Evolutionary conservation across 192 early-diverging fungal species (phyloP).

Genomic region (Linnemannia exigua): DNA sequence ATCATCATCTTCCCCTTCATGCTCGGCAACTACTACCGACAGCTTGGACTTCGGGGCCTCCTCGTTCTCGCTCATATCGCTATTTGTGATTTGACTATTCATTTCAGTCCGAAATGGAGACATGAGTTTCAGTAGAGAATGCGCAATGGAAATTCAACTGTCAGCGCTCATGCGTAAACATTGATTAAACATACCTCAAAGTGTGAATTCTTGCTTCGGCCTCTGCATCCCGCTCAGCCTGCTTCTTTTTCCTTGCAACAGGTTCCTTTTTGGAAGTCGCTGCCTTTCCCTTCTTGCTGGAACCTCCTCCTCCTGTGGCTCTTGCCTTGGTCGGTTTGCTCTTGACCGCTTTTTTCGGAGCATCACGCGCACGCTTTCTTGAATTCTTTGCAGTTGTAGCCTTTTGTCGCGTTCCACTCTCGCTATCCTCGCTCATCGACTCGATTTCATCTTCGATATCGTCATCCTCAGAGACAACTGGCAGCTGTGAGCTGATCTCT

Average conservation of each 20-base stretch:
- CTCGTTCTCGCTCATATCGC: slow-evolving; percentile 47
- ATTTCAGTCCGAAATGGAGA: too few species aligned
- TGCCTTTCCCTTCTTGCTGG: background rate
- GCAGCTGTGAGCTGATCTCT: slow-evolving; percentile 71
- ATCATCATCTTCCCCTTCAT: background rate
- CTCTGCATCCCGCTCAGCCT: background rate
- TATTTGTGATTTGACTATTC: slow-evolving; percentile 50
- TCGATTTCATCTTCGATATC: slow-evolving; percentile 2
- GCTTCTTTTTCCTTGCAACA: background rate
- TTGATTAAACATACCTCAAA: slow-evolving; percentile 22
- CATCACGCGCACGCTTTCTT: slow-evolving; percentile 15
- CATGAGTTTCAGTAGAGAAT: too few species aligned
- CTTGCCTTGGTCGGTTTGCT: background rate
- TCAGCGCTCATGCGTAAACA: too few species aligned
- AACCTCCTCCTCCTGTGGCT: background rate
- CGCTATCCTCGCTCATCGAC: slow-evolving; percentile 5
- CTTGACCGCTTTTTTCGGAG: background rate
- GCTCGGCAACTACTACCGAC: background rate
- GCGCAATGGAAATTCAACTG: too few species aligned
- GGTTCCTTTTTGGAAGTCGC: background rate
- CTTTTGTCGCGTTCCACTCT: background rate
- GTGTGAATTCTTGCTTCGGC: slow-evolving; percentile 37
- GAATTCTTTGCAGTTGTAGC: background rate
- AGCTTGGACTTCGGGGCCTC: background rate
- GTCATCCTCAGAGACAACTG: slow-evolving; percentile 30